phyloP scores from a whole-genome alignment of 257 asterid genomes.

The Paraleonurus japonicus region DNA sequence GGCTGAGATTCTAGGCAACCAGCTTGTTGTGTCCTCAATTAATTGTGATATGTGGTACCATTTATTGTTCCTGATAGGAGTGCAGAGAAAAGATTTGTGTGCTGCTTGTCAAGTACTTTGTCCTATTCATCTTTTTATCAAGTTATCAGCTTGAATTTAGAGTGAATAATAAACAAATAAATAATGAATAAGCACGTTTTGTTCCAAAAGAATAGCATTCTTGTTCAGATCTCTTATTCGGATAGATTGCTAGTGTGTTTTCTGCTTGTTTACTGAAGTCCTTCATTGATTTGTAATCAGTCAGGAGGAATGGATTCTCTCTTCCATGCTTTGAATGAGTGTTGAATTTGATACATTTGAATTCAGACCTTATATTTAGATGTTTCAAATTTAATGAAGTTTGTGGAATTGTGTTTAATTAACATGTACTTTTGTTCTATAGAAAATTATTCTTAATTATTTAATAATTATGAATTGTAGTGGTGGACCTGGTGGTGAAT shows the following conservation, averaged over 20 bases:
- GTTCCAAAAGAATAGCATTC: slow-evolving; percentile 34
- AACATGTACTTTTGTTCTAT: no score
- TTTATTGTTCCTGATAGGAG: slow-evolving; percentile 32
- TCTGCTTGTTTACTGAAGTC: slow-evolving; percentile 19
- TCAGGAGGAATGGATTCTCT: background rate
- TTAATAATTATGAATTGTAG: background rate
- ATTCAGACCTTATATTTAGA: background rate
- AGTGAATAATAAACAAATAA: slow-evolving; percentile 33
- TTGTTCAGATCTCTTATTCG: slow-evolving; percentile 19
- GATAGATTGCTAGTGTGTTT: slow-evolving; percentile 25
- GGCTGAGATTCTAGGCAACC: slow-evolving; percentile 26
- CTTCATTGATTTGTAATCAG: slow-evolving; percentile 11
- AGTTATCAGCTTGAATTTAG: slow-evolving; percentile 36
- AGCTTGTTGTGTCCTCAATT: slow-evolving; percentile 21
- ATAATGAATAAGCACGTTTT: slow-evolving; percentile 21
- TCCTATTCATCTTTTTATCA: slow-evolving; percentile 26
- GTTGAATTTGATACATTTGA: slow-evolving; percentile 4
- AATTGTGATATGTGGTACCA: slow-evolving; percentile 23
- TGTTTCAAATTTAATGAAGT: background rate
- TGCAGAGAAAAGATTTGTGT: slow-evolving; percentile 26
- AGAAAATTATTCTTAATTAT: background rate
- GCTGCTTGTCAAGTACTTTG: slow-evolving; percentile 40
- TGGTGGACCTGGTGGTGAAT: background rate
- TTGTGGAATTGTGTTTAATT: background rate
- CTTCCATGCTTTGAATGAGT: slow-evolving; percentile 13